phyloP scores from a whole-genome alignment of 225 moss, liverwort and hornwort species.

The Pleurozium schreberi region DNA sequence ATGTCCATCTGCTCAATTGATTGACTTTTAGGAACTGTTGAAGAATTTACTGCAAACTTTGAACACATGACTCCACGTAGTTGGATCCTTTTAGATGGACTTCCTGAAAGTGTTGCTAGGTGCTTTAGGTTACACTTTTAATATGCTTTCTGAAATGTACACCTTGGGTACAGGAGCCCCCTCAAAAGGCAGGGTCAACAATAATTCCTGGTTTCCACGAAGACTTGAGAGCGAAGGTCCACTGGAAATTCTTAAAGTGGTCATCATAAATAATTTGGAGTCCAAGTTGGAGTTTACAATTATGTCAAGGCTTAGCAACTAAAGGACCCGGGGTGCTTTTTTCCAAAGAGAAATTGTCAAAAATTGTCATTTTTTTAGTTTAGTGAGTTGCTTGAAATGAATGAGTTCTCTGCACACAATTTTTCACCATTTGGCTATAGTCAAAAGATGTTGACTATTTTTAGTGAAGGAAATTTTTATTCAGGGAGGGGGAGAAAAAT shows the following conservation, averaged over 20 bases:
- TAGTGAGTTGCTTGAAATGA: no score
- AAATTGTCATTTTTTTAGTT: background rate
- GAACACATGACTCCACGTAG: background rate
- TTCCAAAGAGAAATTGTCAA: background rate
- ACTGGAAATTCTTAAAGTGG: background rate
- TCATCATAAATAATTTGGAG: background rate
- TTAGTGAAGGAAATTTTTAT: no score
- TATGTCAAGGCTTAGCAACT: background rate
- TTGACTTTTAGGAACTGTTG: background rate
- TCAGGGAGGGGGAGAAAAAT: no score
- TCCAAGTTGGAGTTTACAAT: background rate
- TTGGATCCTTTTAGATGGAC: background rate
- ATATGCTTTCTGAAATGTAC: background rate
- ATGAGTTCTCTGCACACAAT: no score
- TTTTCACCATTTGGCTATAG: no score
- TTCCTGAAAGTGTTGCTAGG: background rate
- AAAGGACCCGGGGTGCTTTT: background rate
- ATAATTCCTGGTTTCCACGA: background rate
- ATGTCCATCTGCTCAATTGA: no score
- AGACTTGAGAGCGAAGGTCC: background rate
- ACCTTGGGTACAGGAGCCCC: background rate
- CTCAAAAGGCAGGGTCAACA: no score
- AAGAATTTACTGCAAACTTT: background rate
- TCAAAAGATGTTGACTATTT: no score
- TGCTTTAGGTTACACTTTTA: background rate